Evolutionary conservation across 2,329 filamentous ascomycete species (phyloP).

Genomic region (Aspergillus pseudoglaucus): DNA sequence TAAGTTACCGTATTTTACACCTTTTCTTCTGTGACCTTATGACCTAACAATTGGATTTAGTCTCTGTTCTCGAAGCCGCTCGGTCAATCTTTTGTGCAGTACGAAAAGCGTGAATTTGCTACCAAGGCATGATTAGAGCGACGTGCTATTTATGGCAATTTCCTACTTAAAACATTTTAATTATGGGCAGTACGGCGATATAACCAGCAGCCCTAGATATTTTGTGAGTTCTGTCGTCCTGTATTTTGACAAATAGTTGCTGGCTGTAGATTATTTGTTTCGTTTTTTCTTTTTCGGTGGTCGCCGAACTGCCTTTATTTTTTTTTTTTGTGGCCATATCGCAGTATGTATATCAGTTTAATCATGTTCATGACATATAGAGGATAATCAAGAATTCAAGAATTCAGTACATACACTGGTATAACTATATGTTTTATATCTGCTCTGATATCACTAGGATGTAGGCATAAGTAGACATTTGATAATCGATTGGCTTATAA

Average conservation of each 20-base stretch:
- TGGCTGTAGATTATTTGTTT: conserved; percentile 15
- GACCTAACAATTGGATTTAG: conserved; percentile 14
- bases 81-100: conserved; percentile 65
- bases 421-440: too few species aligned
- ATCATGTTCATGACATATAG: conserved; percentile 2
- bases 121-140: conserved; percentile 20
- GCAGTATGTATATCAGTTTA: conserved; percentile 2
- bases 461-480: too few species aligned
- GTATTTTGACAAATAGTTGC: conserved; percentile 7
- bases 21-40: background rate
- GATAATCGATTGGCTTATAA: background rate
- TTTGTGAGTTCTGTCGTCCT: background rate
- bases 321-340: background rate
- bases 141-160: background rate
- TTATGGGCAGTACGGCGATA: background rate
- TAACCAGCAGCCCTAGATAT: too few species aligned
- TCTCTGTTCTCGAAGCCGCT: conserved; percentile 67
- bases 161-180: background rate
- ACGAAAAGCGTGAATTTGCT: conserved; percentile 49
- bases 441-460: too few species aligned
- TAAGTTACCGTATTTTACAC: conserved; percentile 20
- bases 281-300: conserved; percentile 2
- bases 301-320: background rate
- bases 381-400: background rate
- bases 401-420: background rate